Evolutionary conservation across 2,329 filamentous ascomycete species (phyloP).

Genomic region (Verticillium nonalfalfae): DNA sequence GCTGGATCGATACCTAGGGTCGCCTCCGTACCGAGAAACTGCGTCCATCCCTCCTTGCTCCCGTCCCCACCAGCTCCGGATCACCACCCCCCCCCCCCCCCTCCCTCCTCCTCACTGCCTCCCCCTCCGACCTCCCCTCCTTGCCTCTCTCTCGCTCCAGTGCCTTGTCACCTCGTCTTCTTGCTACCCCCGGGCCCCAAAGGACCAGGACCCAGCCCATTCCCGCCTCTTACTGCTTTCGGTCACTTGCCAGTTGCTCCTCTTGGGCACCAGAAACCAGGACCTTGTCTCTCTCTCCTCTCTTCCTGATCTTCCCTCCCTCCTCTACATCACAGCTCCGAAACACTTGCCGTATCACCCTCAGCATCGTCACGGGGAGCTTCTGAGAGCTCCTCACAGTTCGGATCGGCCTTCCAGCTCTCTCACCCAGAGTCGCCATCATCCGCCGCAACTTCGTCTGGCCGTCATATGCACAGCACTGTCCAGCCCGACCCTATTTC

Average conservation of each 20-base stretch:
- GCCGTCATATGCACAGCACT: conserved; percentile 8
- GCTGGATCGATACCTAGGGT: neutral
- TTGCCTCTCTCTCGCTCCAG: neutral
- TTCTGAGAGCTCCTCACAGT: conserved; percentile 7
- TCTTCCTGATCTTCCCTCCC: conserved; percentile 5
- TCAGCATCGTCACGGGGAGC: conserved; percentile 2
- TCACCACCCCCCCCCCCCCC: neutral
- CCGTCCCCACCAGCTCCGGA: neutral
- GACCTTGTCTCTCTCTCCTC: neutral
- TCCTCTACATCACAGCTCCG: conserved; percentile 12
- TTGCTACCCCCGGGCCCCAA: conserved; percentile 8
- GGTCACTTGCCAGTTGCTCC: neutral
- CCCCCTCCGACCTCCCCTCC: neutral
- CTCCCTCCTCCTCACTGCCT: neutral
- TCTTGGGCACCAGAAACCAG: neutral
- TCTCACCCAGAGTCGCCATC: neutral
- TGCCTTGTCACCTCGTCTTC: conserved; percentile 6
- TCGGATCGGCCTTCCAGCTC: conserved; percentile 5
- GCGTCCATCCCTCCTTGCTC: neutral
- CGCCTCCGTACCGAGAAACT: neutral
- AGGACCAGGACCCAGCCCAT: conserved; percentile 1
- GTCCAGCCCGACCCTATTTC: conserved; percentile 15
- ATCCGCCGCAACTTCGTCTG: conserved; percentile 4
- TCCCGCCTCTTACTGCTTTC: conserved; percentile 3
- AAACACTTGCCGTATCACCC: conserved; percentile 21